Percentiles rank a stretch among this genome's conserved stretches.
Evolutionary conservation across 2,329 filamentous ascomycete species (phyloP).

Genomic region (Coniochaeta sp.): DNA sequence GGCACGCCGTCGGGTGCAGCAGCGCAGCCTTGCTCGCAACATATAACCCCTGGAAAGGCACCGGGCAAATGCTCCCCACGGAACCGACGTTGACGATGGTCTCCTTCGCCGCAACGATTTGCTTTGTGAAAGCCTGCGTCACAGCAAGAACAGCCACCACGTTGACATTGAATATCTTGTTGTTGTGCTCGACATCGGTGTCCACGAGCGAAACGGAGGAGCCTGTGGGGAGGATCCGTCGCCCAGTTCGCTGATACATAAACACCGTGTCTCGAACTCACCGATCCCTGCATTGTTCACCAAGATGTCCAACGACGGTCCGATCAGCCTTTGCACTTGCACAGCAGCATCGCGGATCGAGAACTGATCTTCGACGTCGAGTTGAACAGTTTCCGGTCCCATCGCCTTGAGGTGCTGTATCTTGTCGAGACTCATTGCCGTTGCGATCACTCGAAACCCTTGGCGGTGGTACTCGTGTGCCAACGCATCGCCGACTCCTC

Average conservation of each 20-base stretch:
- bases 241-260: background rate
- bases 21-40: background rate
- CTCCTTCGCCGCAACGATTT: constrained; percentile 17
- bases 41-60: background rate
- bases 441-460: constrained; percentile 22
- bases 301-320: constrained; percentile 19
- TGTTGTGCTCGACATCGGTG: constrained; percentile 23
- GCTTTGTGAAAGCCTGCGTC: constrained; percentile 27
- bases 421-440: constrained; percentile 20
- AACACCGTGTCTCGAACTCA: constrained; percentile 19
- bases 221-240: constrained; percentile 16
- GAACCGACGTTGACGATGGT: constrained; percentile 16
- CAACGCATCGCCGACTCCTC: constrained; percentile 22
- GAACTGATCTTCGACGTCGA: constrained; percentile 16
- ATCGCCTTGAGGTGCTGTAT: constrained; percentile 9
- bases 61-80: background rate
- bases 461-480: constrained; percentile 20
- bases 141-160: constrained; percentile 29
- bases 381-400: constrained; percentile 12
- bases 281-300: constrained; percentile 22
- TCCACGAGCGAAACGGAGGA: constrained; percentile 28
- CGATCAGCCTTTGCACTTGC: constrained; percentile 11
- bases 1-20: background rate
- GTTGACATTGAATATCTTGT: constrained; percentile 34
- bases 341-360: constrained; percentile 14